Evolutionary conservation across 371 early-diverging fungal genomes (phyloP), one percentile per base, ranked within the genome.

Genomic region (Lichtheimia ornata): DNA sequence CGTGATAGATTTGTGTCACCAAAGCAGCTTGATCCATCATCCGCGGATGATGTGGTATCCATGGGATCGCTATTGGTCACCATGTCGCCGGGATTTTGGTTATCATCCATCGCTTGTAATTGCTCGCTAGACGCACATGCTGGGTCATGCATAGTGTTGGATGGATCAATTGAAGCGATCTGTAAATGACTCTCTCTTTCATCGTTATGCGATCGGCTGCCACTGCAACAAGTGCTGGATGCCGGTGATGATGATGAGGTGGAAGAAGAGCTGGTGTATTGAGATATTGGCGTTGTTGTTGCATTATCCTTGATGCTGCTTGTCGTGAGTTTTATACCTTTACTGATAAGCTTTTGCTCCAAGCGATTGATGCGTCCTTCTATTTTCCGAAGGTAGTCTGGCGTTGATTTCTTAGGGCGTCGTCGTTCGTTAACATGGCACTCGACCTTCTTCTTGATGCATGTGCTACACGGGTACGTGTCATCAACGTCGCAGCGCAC

Each of bases 381-480:
- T 9, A 76, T 49, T 17, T 53, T 17, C 58, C 66, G 73, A 0
- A 72, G 69, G 57, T 74, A 71, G 14, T 60, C 61, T 44, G 41
- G 25, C 6, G 69, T 52, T 30, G 62, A 45, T 22, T 74, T 72
- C 0, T 71, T 74, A 56, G 74, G 59, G 28, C 67, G 73, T 58
- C 71, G 74, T 57, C 67, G 74, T 50, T 73, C 65, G 1, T 67
- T 40, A 53, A 73, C 70, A 5, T 56, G 59, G 47, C 77, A 77
- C 24, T 70, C 63, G 0, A 51, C 53, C 9, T 65, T 60, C 4
- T 62, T 51, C 20, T 27, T 59, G 59, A 28, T 58, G 50, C 77
- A 77, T 11, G 63, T 72, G 13, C 69, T 63, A 59, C 77, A 77
- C n/a, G 77, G 77, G 22, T 61, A 58, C 7, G 53, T 61, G 13